phyloP scores from a whole-genome alignment of 768 basidiomycete genomes.

The Lactifluus rugatus region DNA sequence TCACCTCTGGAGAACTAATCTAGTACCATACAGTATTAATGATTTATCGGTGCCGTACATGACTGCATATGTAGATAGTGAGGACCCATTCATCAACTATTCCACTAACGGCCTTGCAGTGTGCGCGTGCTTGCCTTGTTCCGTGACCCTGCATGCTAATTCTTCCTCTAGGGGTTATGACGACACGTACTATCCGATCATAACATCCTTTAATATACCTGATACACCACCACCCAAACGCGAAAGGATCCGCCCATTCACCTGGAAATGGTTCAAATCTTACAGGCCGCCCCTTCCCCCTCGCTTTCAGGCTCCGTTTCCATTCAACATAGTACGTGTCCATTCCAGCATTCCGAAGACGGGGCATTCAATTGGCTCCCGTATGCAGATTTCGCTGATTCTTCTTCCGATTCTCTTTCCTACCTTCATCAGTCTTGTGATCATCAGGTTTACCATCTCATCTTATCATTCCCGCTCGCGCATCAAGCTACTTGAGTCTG shows the following conservation, averaged over 20 bases:
- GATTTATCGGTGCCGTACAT: conserved; percentile 78
- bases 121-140: conserved; percentile 30
- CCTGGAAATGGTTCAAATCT: conserved; percentile 12
- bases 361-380: neutral
- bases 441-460: conserved; percentile 49
- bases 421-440: conserved; percentile 39
- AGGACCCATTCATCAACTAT: conserved; percentile 56
- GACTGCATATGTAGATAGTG: conserved; percentile 60
- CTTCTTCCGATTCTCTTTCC: conserved; percentile 61
- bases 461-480: conserved; percentile 53
- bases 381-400: conserved; percentile 39
- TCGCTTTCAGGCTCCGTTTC: conserved; percentile 33
- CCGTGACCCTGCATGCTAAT: neutral
- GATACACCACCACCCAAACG: conserved; percentile 9
- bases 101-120: conserved; percentile 50
- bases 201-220: conserved; percentile 13
- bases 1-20: neutral
- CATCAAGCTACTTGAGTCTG: conserved; percentile 53
- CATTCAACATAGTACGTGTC: conserved; percentile 56
- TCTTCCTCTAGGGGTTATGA: conserved; percentile 2
- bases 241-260: neutral
- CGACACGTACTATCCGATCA: conserved; percentile 16
- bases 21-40: conserved; percentile 37
- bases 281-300: conserved; percentile 10
- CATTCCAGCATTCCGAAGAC: neutral